Evolutionary conservation across 2,329 filamentous ascomycete species (phyloP).

Genomic region (Alternaria alternata): DNA sequence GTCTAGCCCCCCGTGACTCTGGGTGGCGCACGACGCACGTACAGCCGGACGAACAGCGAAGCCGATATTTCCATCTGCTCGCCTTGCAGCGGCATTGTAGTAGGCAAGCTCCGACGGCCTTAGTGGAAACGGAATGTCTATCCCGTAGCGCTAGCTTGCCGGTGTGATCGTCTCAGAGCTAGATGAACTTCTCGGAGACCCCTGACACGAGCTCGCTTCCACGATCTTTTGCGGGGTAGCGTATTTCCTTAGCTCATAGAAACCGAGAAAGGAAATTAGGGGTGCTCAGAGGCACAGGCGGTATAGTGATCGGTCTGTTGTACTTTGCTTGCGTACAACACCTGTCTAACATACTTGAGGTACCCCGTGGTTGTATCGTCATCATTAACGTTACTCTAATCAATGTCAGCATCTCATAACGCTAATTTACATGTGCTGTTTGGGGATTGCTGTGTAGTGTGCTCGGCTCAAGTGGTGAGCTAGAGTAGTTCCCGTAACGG

Average conservation of each 20-base stretch:
- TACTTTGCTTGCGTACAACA: not conserved
- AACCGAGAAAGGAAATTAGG: slow-evolving; percentile 24
- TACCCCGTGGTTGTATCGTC: not conserved
- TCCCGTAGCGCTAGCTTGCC: slow-evolving; percentile 11
- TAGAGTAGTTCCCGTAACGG: slow-evolving; percentile 44
- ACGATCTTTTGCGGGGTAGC: slow-evolving; percentile 51
- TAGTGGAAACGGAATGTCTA: slow-evolving; percentile 22
- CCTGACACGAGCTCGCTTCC: too few relatives aligned
- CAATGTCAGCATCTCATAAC: not conserved
- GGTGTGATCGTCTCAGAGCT: slow-evolving; percentile 22
- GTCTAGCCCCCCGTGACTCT: slow-evolving; percentile 38
- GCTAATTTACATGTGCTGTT: not conserved
- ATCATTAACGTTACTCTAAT: not conserved
- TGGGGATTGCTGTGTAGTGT: slow-evolving; percentile 12
- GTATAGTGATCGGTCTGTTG: slow-evolving; percentile 4
- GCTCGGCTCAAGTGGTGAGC: slow-evolving; percentile 34
- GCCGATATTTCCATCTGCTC: slow-evolving; percentile 1
- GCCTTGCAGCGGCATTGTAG: slow-evolving; percentile 21
- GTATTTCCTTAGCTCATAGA: slow-evolving; percentile 40
- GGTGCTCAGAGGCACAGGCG: slow-evolving; percentile 6
- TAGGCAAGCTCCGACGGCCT: slow-evolving; percentile 21
- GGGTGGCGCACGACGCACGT: slow-evolving; percentile 6
- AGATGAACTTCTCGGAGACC: slow-evolving; percentile 20
- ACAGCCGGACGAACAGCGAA: slow-evolving; percentile 23
- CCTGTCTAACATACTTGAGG: not conserved